Conservation (phyloP, 2,329 filamentous ascomycete species). For the Calonectria crousiana region DNA sequence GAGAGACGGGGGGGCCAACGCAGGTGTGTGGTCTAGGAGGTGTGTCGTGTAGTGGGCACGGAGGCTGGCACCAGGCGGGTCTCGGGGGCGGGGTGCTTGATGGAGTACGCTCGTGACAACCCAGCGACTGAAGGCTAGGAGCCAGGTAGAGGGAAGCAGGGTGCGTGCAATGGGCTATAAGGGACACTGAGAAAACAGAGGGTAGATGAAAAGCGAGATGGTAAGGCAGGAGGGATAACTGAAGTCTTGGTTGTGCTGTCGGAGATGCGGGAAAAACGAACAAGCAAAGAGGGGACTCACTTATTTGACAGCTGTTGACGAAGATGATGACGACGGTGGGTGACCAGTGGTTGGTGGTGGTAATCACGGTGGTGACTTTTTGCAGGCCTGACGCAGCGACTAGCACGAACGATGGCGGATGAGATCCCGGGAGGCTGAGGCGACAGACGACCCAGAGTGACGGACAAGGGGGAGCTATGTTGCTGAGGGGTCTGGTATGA, state of each 20-base stretch:
- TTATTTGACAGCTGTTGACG: constrained; percentile 19
- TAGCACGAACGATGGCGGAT: constrained; percentile 40
- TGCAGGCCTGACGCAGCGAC: constrained; percentile 37
- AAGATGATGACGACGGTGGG: constrained; percentile 40
- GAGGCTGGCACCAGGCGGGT: constrained; percentile 47
- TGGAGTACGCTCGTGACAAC: constrained; percentile 50
- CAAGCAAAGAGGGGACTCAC: constrained; percentile 33
- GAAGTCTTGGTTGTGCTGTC: background rate
- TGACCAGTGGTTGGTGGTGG: constrained; percentile 27
- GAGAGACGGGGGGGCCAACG: constrained; percentile 19
- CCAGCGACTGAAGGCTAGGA: constrained; percentile 39
- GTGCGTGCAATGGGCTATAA: constrained; percentile 5
- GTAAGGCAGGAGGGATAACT: background rate
- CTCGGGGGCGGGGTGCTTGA: constrained; percentile 47
- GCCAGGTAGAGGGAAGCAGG: constrained; percentile 24
- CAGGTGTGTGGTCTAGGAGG: constrained; percentile 40
- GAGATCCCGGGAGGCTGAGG: constrained; percentile 31
- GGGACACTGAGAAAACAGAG: background rate
- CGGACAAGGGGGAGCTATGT: constrained; percentile 29
- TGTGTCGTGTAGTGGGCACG: constrained; percentile 40
- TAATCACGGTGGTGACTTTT: constrained; percentile 35
- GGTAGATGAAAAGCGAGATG: background rate
- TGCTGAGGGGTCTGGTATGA: constrained; percentile 13
- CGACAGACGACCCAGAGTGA: constrained; percentile 20
- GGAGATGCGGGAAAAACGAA: background rate